Percentiles rank a stretch among this genome's conserved stretches.
Evolutionary conservation across 2,329 filamentous ascomycete genomes (phyloP).

Genomic region (Apiospora koreana): DNA sequence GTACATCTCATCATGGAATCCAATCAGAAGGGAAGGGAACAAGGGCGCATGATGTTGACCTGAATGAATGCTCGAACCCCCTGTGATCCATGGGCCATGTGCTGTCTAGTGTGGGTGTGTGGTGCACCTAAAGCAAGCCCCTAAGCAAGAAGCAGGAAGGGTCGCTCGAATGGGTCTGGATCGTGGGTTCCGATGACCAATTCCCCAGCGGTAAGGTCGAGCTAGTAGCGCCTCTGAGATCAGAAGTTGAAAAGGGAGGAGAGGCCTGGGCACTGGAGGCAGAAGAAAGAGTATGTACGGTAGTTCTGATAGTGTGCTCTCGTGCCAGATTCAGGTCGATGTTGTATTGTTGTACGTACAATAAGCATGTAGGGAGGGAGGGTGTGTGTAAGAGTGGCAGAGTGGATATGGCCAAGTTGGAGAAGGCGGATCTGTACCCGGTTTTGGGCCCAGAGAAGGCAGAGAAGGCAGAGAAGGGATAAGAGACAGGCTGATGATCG

Average conservation of each 20-base stretch:
- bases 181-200: slow-evolving; percentile 3
- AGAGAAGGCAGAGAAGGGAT: not conserved
- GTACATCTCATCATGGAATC: slow-evolving; percentile 5
- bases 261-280: not conserved
- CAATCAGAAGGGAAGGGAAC: not conserved
- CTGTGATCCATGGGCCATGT: slow-evolving; percentile 9
- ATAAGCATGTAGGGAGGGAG: not conserved
- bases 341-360: not conserved
- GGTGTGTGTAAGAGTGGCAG: not conserved
- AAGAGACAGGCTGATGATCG: not conserved
- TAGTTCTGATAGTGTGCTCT: not conserved
- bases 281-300: not conserved
- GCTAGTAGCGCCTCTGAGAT: slow-evolving; percentile 5
- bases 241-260: not conserved
- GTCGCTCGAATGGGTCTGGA: not conserved
- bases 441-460: not conserved
- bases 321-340: not conserved
- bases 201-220: slow-evolving; percentile 4
- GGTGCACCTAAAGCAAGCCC: slow-evolving; percentile 6
- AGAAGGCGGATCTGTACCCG: not conserved
- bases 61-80: slow-evolving; percentile 4
- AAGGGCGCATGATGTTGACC: slow-evolving; percentile 8
- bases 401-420: not conserved
- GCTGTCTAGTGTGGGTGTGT: slow-evolving; percentile 2
- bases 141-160: slow-evolving; percentile 5